Conservation (phyloP, 768 basidiomycete species). For the Termitomyces sp. region DNA sequence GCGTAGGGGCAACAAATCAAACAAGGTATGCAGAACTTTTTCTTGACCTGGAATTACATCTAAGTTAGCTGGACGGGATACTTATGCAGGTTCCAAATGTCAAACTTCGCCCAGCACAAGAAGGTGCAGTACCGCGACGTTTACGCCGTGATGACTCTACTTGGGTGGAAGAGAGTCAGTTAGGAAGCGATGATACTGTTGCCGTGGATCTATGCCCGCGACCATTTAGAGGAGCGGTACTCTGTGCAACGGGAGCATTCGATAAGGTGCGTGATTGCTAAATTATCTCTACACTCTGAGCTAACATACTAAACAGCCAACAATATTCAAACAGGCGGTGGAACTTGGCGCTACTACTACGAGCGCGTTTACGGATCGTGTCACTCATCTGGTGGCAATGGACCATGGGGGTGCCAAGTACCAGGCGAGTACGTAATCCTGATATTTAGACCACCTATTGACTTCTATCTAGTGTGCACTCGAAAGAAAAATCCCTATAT, state of each 20-base stretch:
- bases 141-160: conserved; percentile 25
- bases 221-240: conserved; percentile 59
- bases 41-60: neutral
- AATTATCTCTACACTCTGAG: neutral
- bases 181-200: conserved; percentile 40
- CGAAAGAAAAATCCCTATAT: conserved; percentile 74
- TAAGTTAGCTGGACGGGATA: neutral
- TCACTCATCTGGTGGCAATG: conserved; percentile 86
- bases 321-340: conserved; percentile 69
- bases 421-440: conserved; percentile 37
- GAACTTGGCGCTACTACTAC: conserved; percentile 76
- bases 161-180: conserved; percentile 48
- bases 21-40: conserved; percentile 40
- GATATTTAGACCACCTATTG: conserved; percentile 1
- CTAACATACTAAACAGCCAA: conserved; percentile 39
- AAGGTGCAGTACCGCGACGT: conserved; percentile 25
- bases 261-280: conserved; percentile 59
- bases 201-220: conserved; percentile 52
- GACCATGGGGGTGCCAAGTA: conserved; percentile 86
- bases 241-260: conserved; percentile 75
- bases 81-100: conserved; percentile 78
- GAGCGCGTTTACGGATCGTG: conserved; percentile 74
- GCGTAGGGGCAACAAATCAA: conserved; percentile 62
- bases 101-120: conserved; percentile 66
- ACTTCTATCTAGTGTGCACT: conserved; percentile 64